phyloP scores from a whole-genome alignment of 148 eudicot species.

The Rheum nobile region DNA sequence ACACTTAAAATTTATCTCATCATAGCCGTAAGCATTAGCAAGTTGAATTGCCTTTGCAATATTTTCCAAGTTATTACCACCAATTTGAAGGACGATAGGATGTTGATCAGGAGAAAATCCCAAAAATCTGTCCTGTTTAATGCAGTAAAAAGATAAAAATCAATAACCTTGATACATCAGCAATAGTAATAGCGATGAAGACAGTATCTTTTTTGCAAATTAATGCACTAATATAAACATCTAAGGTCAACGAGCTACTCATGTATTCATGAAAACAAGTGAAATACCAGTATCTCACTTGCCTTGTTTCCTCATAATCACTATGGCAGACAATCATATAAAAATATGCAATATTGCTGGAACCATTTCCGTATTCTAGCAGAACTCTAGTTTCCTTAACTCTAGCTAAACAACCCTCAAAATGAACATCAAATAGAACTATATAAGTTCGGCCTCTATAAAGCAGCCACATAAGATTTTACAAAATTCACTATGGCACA shows the following conservation, averaged over 20 bases:
- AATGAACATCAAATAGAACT: background rate
- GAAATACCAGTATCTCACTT: background rate
- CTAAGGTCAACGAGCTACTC: background rate
- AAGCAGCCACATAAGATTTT: background rate
- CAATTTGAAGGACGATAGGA: slow-evolving; percentile 95
- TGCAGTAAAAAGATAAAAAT: background rate
- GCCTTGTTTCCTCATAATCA: background rate
- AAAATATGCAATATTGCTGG: background rate
- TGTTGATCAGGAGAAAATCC: slow-evolving; percentile 78
- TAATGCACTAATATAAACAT: background rate
- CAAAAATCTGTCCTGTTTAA: slow-evolving; percentile 75
- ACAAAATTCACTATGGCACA: too few relatives aligned
- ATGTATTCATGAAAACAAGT: background rate
- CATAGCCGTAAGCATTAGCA: slow-evolving; percentile 79
- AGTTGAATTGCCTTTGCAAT: slow-evolving; percentile 77
- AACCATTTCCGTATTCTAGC: background rate
- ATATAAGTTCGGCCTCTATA: background rate
- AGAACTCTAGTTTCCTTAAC: background rate
- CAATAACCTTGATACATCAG: background rate
- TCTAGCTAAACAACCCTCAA: background rate
- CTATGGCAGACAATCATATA: background rate
- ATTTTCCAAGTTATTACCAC: slow-evolving; percentile 84
- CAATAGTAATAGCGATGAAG: background rate
- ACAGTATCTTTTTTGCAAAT: background rate
- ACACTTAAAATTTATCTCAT: slow-evolving; percentile 88